These are phyloP conservation scores for Nissolia schottii DNA, from an alignment of 306 rosid genomes.

Conservation along the genomic window DNA sequence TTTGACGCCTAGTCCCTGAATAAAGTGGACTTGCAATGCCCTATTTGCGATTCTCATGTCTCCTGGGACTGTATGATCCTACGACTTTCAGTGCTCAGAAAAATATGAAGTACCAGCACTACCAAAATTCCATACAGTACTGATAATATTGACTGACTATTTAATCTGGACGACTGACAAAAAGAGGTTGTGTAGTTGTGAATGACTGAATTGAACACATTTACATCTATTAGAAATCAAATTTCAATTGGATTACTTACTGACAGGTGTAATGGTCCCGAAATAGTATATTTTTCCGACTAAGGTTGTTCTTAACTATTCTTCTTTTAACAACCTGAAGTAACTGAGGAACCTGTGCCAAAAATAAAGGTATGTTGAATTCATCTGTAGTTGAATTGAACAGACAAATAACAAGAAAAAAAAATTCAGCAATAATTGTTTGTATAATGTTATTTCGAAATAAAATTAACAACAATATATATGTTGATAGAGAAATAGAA, in stretches of 20 bases:
- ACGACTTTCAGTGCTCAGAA: not conserved
- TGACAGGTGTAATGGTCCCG: slow-evolving; percentile 84
- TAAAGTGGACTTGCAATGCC: not conserved
- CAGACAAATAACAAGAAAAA: slow-evolving; percentile 15
- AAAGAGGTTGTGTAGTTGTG: not conserved
- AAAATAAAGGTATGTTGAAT: slow-evolving; percentile 28
- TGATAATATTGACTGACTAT: not conserved
- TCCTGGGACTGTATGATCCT: not conserved
- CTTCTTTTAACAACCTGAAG: slow-evolving; percentile 93
- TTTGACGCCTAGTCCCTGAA: not conserved
- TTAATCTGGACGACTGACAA: not conserved
- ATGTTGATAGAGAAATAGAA: not conserved
- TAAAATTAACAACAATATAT: not conserved
- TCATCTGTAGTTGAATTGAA: slow-evolving; percentile 10
- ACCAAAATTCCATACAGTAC: not conserved
- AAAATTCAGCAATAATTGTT: not conserved
- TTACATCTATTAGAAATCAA: slow-evolving; percentile 2
- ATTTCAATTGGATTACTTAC: slow-evolving; percentile 47
- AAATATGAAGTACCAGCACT: not conserved
- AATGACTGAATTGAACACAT: slow-evolving; percentile 17
- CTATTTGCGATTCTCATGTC: not conserved
- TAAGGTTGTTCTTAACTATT: slow-evolving; percentile 56
- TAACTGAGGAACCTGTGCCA: slow-evolving; percentile 79
- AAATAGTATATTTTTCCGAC: slow-evolving; percentile 82
- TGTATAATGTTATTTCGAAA: not conserved